Evolutionary conservation across 805 yeast genomes (phyloP).

Genomic region (Starmerella vaccinii): DNA sequence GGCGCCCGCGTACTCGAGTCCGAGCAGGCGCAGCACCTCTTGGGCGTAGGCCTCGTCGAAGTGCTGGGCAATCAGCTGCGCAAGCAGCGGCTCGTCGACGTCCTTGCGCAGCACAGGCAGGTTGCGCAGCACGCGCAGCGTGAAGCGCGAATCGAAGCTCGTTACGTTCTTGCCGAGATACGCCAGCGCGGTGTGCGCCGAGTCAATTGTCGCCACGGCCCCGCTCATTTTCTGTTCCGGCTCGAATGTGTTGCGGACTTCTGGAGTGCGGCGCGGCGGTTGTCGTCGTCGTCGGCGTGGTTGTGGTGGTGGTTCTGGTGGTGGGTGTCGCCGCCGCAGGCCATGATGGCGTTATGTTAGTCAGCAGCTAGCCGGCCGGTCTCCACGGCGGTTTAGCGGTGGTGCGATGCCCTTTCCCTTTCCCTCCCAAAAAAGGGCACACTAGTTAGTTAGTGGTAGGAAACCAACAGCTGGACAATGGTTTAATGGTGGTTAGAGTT

Average conservation of each 20-base stretch:
- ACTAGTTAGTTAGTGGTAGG: no score
- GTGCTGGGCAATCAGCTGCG: slow-evolving; percentile 42
- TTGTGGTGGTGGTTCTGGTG: neutral
- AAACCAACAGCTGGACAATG: no score
- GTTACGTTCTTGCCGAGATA: slow-evolving; percentile 52
- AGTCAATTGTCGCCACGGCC: slow-evolving; percentile 11
- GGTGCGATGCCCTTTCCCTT: no score
- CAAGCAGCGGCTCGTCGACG: slow-evolving; percentile 45
- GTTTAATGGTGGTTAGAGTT: slow-evolving; percentile 4
- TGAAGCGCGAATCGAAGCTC: slow-evolving; percentile 74
- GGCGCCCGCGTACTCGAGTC: slow-evolving; percentile 26
- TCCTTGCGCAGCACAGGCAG: slow-evolving; percentile 63
- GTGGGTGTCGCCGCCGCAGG: neutral
- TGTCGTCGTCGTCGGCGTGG: neutral
- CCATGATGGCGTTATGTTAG: neutral
- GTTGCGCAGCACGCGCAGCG: slow-evolving; percentile 76
- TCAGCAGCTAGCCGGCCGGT: neutral
- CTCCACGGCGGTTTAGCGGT: neutral
- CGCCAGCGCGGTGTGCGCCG: slow-evolving; percentile 28
- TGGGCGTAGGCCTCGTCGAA: slow-evolving; percentile 37
- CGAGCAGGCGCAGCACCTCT: slow-evolving; percentile 35
- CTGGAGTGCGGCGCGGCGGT: neutral
- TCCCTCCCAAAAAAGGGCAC: no score
- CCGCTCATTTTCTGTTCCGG: slow-evolving; percentile 11
- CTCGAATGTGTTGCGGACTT: neutral